A percentile compares a stretch with the other conserved stretches of the same genome.
These are phyloP conservation scores for Lagerstroemia speciosa DNA, from an alignment of 345 rosid genomes.

Conservation along the genomic window DNA sequence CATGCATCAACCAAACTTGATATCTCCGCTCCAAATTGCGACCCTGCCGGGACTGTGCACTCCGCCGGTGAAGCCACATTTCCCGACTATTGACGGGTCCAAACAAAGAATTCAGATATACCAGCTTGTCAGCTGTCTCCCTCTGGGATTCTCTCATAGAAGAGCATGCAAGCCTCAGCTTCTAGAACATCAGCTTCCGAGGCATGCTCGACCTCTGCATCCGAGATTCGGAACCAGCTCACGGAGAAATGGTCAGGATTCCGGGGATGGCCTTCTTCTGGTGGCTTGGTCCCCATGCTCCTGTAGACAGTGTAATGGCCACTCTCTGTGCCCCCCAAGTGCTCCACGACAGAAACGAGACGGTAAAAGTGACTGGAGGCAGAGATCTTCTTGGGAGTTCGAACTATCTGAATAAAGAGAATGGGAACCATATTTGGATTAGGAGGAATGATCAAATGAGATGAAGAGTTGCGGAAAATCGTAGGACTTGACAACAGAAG, in stretches of 20 bases:
- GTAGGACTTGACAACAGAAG: background rate
- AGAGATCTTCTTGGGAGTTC: slow-evolving; percentile 8
- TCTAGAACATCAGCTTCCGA: slow-evolving; percentile 62
- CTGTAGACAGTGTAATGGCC: slow-evolving; percentile 87
- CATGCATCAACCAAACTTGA: background rate
- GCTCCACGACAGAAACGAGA: slow-evolving; percentile 74
- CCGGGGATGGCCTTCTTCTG: slow-evolving; percentile 13
- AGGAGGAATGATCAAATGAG: background rate
- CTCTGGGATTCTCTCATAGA: slow-evolving; percentile 45
- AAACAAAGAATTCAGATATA: background rate
- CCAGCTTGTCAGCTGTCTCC: background rate
- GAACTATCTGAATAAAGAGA: slow-evolving; percentile 18
- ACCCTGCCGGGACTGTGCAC: too few species aligned
- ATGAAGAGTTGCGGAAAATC: background rate
- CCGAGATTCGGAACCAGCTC: slow-evolving; percentile 75
- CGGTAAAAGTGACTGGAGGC: slow-evolving; percentile 30
- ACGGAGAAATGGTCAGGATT: slow-evolving; percentile 11
- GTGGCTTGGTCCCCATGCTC: slow-evolving; percentile 23
- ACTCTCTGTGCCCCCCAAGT: slow-evolving; percentile 63
- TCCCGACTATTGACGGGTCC: background rate
- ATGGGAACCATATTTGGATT: too few species aligned
- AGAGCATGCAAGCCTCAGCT: slow-evolving; percentile 84
- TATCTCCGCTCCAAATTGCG: background rate
- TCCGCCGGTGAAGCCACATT: background rate
- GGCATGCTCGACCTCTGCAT: slow-evolving; percentile 51